Evolutionary conservation across 2,329 filamentous ascomycete species (phyloP).

Genomic region (Diaporthe humulicola): DNA sequence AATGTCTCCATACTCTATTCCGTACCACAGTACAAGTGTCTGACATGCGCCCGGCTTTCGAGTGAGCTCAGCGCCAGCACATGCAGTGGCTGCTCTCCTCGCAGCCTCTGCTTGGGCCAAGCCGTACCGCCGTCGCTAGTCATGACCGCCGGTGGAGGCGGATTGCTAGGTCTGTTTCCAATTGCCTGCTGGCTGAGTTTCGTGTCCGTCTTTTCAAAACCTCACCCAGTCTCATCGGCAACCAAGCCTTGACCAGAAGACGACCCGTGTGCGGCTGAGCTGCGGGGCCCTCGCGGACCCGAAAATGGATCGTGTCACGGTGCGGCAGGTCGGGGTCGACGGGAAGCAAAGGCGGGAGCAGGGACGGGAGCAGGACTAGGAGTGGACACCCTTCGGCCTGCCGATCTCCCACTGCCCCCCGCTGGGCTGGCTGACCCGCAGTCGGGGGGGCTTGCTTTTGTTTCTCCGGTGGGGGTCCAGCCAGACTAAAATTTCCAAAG

Average conservation of each 20-base stretch:
- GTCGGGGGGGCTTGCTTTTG: not conserved
- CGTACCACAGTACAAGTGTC: no score
- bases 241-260: conserved; percentile 20
- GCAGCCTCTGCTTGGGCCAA: not conserved
- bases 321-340: conserved; percentile 10
- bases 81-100: not conserved
- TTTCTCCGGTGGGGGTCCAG: conserved; percentile 10
- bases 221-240: conserved; percentile 25
- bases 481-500: not conserved
- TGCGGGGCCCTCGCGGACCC: conserved; percentile 13
- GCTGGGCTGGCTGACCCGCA: conserved; percentile 9
- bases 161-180: conserved; percentile 7
- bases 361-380: not conserved
- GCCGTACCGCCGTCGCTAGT: not conserved
- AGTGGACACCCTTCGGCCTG: not conserved
- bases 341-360: conserved; percentile 13
- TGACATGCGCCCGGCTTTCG: not conserved
- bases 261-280: not conserved
- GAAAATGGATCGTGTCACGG: conserved; percentile 16
- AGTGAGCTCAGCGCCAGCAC: not conserved
- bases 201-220: conserved; percentile 23
- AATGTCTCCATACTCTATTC: not conserved
- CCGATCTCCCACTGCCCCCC: not conserved
- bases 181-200: conserved; percentile 3
- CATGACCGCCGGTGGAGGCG: conserved; percentile 12